Conservation (phyloP, 2,329 filamentous ascomycete species). For the Stagonosporopsis cucurbitacearum region DNA sequence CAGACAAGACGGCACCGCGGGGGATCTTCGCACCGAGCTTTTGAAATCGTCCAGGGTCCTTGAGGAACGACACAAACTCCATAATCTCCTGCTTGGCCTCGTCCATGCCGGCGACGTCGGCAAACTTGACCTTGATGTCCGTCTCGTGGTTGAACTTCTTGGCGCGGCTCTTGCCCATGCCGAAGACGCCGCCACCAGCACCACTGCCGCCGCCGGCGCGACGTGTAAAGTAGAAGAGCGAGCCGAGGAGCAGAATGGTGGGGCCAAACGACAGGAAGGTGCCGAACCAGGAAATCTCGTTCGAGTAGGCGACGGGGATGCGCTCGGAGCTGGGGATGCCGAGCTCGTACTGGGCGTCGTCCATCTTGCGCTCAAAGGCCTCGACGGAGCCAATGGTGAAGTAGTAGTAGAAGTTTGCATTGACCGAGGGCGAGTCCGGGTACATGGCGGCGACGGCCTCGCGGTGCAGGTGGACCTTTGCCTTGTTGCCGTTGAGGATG, state of each 20-base stretch:
- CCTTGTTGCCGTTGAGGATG: slow-evolving; percentile 77
- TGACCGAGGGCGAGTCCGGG: slow-evolving; percentile 73
- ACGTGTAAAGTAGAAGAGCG: slow-evolving; percentile 79
- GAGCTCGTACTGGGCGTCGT: slow-evolving; percentile 86
- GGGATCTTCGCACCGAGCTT: slow-evolving; percentile 97
- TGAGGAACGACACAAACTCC: slow-evolving; percentile 98
- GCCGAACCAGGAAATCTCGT: slow-evolving; percentile 74
- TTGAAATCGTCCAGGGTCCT: slow-evolving; percentile 91
- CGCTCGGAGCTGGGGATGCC: slow-evolving; percentile 85
- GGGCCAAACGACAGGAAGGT: slow-evolving; percentile 83
- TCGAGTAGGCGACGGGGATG: slow-evolving; percentile 88
- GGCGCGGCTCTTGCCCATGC: slow-evolving; percentile 92
- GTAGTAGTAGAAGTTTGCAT: slow-evolving; percentile 80
- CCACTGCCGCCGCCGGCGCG: slow-evolving; percentile 71
- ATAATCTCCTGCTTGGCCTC: slow-evolving; percentile 98
- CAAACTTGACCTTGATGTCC: slow-evolving; percentile 94
- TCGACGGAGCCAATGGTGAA: slow-evolving; percentile 97
- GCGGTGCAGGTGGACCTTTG: slow-evolving; percentile 80
- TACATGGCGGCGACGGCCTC: slow-evolving; percentile 75
- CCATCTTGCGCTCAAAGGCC: slow-evolving; percentile 86
- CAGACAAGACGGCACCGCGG: slow-evolving; percentile 92
- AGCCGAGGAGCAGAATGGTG: slow-evolving; percentile 82
- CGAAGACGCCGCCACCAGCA: slow-evolving; percentile 82
- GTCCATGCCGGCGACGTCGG: slow-evolving; percentile 96
- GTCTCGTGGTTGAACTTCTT: slow-evolving; percentile 98